Evolutionary conservation across 2,329 filamentous ascomycete species (phyloP).

Genomic region (Pseudocercospora fuligena): DNA sequence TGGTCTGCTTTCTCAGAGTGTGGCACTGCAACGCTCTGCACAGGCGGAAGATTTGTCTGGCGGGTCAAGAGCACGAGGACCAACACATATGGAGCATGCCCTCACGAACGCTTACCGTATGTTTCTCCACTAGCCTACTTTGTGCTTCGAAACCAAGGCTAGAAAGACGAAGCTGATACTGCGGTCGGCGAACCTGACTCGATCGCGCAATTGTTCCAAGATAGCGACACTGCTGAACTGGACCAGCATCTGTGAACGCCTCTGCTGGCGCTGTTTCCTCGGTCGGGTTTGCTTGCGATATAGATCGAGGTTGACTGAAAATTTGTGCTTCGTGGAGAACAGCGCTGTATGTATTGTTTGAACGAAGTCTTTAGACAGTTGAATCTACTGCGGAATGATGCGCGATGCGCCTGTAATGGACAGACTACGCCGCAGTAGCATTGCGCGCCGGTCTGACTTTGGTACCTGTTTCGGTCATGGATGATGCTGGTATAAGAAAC

Average conservation of each 20-base stretch:
- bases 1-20: background rate
- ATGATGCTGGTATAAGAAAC: background rate
- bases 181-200: background rate
- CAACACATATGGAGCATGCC: background rate
- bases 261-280: background rate
- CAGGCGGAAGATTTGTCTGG: background rate
- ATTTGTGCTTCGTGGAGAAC: background rate
- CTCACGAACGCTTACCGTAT: background rate
- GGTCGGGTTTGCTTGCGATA: background rate
- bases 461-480: background rate
- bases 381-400: background rate
- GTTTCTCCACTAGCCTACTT: background rate
- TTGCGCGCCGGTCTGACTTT: background rate
- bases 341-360: background rate
- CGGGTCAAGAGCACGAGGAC: background rate
- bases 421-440: background rate
- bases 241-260: background rate
- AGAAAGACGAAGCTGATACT: slow-evolving; percentile 1
- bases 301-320: background rate
- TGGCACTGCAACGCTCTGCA: background rate
- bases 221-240: background rate
- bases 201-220: background rate
- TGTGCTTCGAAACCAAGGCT: slow-evolving; percentile 3
- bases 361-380: background rate
- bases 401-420: background rate